Evolutionary conservation across 2,329 filamentous ascomycete species (phyloP).

Genomic region (Macroventuria anomochaeta): DNA sequence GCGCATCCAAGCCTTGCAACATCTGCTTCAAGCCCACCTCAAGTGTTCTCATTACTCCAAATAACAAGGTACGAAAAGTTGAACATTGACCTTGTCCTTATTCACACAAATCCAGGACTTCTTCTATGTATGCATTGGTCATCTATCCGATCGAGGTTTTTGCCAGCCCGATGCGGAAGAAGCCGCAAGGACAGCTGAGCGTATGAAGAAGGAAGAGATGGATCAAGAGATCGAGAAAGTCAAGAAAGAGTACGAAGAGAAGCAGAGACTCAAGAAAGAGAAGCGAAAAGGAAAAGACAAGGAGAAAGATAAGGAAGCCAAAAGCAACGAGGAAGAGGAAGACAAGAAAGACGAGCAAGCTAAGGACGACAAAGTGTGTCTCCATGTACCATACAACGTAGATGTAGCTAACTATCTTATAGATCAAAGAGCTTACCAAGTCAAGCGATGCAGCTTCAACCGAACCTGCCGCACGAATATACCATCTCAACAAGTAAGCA

Average conservation of each 20-base stretch:
- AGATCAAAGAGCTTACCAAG: constrained; percentile 58
- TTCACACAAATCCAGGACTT: constrained; percentile 66
- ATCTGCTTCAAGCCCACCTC: constrained; percentile 89
- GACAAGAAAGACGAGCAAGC: constrained; percentile 69
- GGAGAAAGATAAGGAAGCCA: constrained; percentile 60
- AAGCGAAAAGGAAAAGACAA: constrained; percentile 55
- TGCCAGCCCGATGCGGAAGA: constrained; percentile 75
- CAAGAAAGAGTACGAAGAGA: constrained; percentile 58
- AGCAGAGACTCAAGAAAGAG: constrained; percentile 65
- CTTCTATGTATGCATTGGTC: constrained; percentile 86
- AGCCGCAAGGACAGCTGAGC: constrained; percentile 62
- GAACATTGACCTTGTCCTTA: not conserved
- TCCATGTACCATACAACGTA: not conserved
- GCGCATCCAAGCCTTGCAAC: constrained; percentile 82
- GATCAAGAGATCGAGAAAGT: constrained; percentile 57
- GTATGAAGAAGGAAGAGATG: constrained; percentile 59
- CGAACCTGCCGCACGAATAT: constrained; percentile 79
- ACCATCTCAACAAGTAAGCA: constrained; percentile 77
- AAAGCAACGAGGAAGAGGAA: constrained; percentile 68
- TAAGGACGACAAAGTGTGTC: constrained; percentile 62
- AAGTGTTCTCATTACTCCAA: constrained; percentile 86
- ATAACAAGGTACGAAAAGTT: constrained; percentile 73
- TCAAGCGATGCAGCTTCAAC: constrained; percentile 52
- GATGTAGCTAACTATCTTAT: constrained; percentile 12
- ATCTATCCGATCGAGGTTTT: constrained; percentile 84